These are phyloP conservation scores for Excoecaria agallocha DNA, from an alignment of 345 rosid species.

Conservation along the genomic window DNA sequence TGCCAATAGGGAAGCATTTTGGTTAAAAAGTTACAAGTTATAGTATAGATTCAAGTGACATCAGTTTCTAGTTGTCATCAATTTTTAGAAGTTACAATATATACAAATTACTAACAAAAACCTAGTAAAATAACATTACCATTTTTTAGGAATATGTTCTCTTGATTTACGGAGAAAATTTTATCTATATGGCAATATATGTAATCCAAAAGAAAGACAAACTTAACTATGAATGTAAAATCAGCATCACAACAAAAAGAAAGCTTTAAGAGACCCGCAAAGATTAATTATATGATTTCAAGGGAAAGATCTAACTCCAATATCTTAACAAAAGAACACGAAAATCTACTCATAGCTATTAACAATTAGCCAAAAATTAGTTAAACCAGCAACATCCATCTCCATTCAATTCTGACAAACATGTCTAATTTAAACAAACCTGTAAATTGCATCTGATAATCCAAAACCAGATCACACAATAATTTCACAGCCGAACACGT, in stretches of 20 bases:
- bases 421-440: not conserved
- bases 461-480: not conserved
- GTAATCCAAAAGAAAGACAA: not conserved
- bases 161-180: not conserved
- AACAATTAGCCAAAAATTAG: not conserved
- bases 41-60: not conserved
- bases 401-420: not conserved
- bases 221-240: not conserved
- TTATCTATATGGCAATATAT: not conserved
- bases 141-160: not conserved
- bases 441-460: not conserved
- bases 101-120: not conserved
- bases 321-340: not conserved
- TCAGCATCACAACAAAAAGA: not conserved
- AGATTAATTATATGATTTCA: not conserved
- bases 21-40: not conserved
- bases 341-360: not conserved
- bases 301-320: conserved; percentile 9
- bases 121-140: not conserved
- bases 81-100: not conserved
- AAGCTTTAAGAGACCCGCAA: not conserved
- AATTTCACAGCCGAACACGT: not conserved
- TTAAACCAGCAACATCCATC: not conserved
- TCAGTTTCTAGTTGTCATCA: not conserved
- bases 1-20: not conserved